Base-by-base conservation (phyloP, 2,329 filamentous ascomycete genomes). In the Chaetoscypha palmicola region DNA sequence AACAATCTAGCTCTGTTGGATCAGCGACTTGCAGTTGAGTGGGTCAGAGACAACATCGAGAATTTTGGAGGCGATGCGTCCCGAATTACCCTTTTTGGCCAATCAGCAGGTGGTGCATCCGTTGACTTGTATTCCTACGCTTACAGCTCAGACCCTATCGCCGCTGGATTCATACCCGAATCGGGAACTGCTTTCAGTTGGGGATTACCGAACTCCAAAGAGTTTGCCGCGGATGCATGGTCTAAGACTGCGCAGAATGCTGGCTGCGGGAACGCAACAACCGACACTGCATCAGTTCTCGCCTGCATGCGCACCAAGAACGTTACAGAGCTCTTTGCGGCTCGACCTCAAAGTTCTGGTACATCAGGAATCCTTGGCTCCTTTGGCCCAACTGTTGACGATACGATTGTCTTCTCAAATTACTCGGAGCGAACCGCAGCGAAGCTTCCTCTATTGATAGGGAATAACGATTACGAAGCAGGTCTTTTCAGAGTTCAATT, bases 1-100 rank as follows among this genome's bases (percentile, higher is more conserved):
- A 46, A 47, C 1, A 87, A 87, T 50, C 62, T 81, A 8, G 83
- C 81, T 1, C 61, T 84, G 37, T 67, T 71, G 47, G 81, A 85
- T 55, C 79, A 83, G 61, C 69, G 75, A 51, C 57, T 73, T 8
- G 69, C 76, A 4, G 64, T 83, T 12, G 64, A 68, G 49, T 84
- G 80, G 80, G 71, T 83, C 20, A 66, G 69, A 46, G 65, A 71
- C 20, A 82, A 82, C 57, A 74, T 80, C 38, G 71, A 60, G 2
- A 64, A 63, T 2, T 81, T 84, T 58, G 79, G 79, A 0, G 81
- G 79, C 1, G 73, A 83, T 50, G 64, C 65, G 1, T 60, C 62
- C 2, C 70, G 74, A 46, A 69, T 83, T 23, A 74, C 69, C 1
- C 60, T 77, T 33, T 76, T 68, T 65, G 74, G 72, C 28, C 71